These are phyloP conservation scores for Chlorokybus atmophyticus DNA, from an alignment of 139 green algal genomes.

Conservation along the genomic window DNA sequence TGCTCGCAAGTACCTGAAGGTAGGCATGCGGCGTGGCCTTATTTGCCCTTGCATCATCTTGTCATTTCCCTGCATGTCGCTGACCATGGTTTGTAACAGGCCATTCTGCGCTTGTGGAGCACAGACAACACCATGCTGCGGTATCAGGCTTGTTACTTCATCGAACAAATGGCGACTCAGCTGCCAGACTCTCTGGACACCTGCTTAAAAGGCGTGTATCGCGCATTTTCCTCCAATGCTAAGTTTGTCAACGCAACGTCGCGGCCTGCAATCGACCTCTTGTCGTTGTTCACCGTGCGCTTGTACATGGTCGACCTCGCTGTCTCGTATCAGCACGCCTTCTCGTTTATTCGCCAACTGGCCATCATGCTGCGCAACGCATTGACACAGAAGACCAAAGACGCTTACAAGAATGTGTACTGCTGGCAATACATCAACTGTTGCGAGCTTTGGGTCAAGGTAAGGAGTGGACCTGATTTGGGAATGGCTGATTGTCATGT, in stretches of 20 bases:
- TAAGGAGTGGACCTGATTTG: too few species aligned
- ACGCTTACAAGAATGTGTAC: conserved; percentile 74
- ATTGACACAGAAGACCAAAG: conserved; percentile 64
- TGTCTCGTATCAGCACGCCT: conserved; percentile 27
- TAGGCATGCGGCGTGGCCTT: too few species aligned
- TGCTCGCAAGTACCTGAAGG: conserved; percentile 53
- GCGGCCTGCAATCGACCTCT: conserved; percentile 68
- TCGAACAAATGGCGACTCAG: conserved; percentile 57
- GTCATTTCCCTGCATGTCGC: too few species aligned
- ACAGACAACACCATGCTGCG: conserved; percentile 40
- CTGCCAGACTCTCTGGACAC: conserved; percentile 37
- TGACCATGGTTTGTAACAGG: conserved; percentile 7
- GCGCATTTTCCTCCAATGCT: conserved; percentile 54
- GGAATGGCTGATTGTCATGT: too few species aligned
- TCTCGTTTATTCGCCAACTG: conserved; percentile 65
- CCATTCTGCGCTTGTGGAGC: conserved; percentile 59
- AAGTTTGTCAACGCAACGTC: conserved; percentile 70
- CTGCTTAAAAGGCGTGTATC: conserved; percentile 50
- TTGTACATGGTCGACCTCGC: conserved; percentile 27
- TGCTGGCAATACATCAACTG: conserved; percentile 81
- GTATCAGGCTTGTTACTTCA: conserved; percentile 65
- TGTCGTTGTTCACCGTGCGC: conserved; percentile 56
- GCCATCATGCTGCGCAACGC: conserved; percentile 65
- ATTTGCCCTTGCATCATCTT: too few species aligned
- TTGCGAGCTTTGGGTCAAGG: conserved; percentile 74